phyloP scores from a whole-genome alignment of 2,329 filamentous ascomycete genomes.

The Chrysoporthe puriensis region DNA sequence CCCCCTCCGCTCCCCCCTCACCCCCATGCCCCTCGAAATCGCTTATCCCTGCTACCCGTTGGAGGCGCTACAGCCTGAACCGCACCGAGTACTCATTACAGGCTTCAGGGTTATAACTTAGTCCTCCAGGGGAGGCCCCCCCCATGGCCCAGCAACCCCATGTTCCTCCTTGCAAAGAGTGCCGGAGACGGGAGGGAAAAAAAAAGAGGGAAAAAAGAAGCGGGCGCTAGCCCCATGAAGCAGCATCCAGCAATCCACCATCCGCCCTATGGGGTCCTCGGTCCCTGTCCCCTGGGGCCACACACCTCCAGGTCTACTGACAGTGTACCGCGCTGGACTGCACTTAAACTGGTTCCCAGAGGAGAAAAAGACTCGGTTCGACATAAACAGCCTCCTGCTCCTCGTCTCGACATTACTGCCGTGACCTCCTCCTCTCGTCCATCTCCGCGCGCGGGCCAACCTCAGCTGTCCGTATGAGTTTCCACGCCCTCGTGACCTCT shows the following conservation, averaged over 20 bases:
- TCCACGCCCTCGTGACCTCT: background rate
- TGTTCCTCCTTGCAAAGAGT: background rate
- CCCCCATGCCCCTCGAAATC: background rate
- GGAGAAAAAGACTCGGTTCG: constrained; percentile 6
- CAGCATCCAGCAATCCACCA: background rate
- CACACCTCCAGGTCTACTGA: background rate
- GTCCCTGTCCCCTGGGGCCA: too few species aligned
- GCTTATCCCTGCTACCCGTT: background rate
- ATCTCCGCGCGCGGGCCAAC: background rate
- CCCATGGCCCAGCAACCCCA: background rate
- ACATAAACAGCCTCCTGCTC: constrained; percentile 13
- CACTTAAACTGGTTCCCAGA: background rate
- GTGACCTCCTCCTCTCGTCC: background rate
- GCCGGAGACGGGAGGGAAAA: background rate
- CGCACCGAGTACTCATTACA: background rate
- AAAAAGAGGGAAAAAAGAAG: background rate
- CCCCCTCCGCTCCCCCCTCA: background rate
- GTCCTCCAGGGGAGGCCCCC: background rate
- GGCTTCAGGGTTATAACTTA: background rate
- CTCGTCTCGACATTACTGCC: constrained; percentile 6
- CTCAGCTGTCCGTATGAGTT: background rate
- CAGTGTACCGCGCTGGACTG: background rate
- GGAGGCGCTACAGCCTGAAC: background rate
- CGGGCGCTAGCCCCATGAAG: constrained; percentile 4
- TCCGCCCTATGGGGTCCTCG: constrained; percentile 1